Conservation (phyloP, 2,329 filamentous ascomycete genomes). For the Grosmannia clavigera region DNA sequence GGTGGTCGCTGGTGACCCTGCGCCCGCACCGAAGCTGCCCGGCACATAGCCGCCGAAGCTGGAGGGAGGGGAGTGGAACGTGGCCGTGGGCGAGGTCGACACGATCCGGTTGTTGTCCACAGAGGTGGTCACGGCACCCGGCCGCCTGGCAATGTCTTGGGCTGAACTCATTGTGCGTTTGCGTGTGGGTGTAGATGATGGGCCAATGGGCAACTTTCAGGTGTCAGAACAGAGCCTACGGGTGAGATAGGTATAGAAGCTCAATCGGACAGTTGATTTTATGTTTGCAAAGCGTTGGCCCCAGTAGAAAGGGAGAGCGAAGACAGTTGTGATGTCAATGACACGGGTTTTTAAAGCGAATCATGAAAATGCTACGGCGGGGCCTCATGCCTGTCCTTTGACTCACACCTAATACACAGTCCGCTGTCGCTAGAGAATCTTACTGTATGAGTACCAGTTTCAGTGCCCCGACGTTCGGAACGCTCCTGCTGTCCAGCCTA, state of each 20-base stretch:
- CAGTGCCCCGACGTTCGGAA: neutral
- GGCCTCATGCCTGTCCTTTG: neutral
- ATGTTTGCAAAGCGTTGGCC: neutral
- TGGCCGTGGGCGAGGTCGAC: slow-evolving; percentile 62
- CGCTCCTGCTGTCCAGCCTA: neutral
- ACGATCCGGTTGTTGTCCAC: slow-evolving; percentile 42
- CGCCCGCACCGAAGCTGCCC: slow-evolving; percentile 11
- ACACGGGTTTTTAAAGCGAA: neutral
- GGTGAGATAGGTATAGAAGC: neutral
- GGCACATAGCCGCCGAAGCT: slow-evolving; percentile 32
- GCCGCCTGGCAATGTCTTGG: slow-evolving; percentile 20
- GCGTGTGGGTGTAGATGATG: neutral
- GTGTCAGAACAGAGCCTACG: neutral
- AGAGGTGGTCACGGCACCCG: slow-evolving; percentile 31
- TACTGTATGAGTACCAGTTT: neutral
- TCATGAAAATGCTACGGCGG: neutral
- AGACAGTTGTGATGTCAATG: slow-evolving; percentile 7
- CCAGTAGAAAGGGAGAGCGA: neutral
- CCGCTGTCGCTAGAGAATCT: neutral
- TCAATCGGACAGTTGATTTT: neutral
- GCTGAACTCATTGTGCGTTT: slow-evolving; percentile 9
- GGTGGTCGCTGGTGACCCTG: slow-evolving; percentile 21
- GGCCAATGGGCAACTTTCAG: neutral
- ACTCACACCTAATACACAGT: neutral
- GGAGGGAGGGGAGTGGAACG: slow-evolving; percentile 61